Base-by-base conservation (phyloP, 345 rosid species). In the Alliaria petiolata region DNA sequence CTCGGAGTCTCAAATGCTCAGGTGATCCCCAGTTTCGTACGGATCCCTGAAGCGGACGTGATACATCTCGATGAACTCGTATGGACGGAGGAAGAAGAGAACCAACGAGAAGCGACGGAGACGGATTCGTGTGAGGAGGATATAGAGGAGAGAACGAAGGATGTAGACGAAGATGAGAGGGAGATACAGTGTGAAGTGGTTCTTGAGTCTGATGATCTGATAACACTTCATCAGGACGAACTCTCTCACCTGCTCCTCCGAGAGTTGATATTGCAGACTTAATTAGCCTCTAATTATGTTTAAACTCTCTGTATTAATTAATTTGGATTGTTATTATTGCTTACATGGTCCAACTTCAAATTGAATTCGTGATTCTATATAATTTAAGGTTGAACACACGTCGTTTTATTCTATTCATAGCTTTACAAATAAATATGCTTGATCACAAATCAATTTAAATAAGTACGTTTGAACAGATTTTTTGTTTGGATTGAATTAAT, bases 1-100 rank as follows among this genome's bases (percentile, higher is more conserved):
- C 76, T 83, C 1, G 92, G 90, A 0, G 82, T 85, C 17, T 53
- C 81, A 1, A 90, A 84, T n/a, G 85, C 83, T 8, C 68, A 81
- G 28, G 89, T 83, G 58, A 70, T 84, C 36, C 88, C 89, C 0
- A 40, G 69, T 15, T 72, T 87, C 11, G 71, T 75, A 1, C 51
- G 76, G 13, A 77, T 93, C 34, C 85, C 88, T 0, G 84, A 81
- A 22, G 70, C 72, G 15, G 93, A 83, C 9, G 81, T 88, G 9
- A 25, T 53, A 19, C 83, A 81, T 39, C 86, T 89, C 8, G 80
- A 83, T 65, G 70, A 79, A 13, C 71, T 87, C 5, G 75, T 89
- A 52, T 39, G 50, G 11, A 83, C 86, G 10, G 67, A 70, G 49
- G 38, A 14, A 4, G 50, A 51, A 0, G 22, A 44, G 5, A 14